Evolutionary conservation across 176 grass and related monocot species (phyloP).

Genomic region (Saccharum spontaneum): DNA sequence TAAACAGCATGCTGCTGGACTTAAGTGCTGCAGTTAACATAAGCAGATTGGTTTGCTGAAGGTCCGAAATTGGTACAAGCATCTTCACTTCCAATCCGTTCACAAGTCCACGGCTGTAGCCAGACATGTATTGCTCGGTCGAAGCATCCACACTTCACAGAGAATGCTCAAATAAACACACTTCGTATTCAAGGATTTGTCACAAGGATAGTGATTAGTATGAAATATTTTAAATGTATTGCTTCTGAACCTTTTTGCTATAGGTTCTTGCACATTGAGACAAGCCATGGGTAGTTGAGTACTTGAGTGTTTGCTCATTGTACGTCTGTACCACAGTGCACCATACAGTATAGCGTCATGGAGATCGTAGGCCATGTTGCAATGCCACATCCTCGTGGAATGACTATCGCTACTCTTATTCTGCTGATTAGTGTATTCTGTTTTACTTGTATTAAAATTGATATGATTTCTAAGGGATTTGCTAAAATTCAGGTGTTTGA

Average conservation of each 20-base stretch:
- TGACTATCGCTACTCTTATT: neutral
- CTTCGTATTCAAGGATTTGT: neutral
- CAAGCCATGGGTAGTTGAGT: neutral
- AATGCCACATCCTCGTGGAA: neutral
- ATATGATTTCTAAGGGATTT: too few relatives aligned
- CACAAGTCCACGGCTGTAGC: slow-evolving; percentile 6
- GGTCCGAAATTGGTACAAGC: neutral
- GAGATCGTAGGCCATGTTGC: neutral
- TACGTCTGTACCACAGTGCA: neutral
- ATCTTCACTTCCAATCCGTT: neutral
- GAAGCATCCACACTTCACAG: neutral
- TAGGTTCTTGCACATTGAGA: neutral
- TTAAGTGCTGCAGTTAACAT: neutral
- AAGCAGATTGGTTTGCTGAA: slow-evolving; percentile 22
- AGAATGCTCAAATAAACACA: slow-evolving; percentile 8
- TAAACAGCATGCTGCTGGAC: neutral
- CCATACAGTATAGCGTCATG: neutral
- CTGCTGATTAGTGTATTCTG: neutral
- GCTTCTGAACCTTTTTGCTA: neutral
- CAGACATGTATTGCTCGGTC: neutral
- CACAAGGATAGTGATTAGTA: neutral
- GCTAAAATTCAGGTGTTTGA: too few relatives aligned
- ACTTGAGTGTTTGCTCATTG: neutral
- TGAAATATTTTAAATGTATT: neutral
- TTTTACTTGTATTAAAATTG: neutral